Evolutionary conservation across 352 stramenopile species (phyloP), one percentile per base, ranked within the genome.

Genomic region (Pythium folliculosum): DNA sequence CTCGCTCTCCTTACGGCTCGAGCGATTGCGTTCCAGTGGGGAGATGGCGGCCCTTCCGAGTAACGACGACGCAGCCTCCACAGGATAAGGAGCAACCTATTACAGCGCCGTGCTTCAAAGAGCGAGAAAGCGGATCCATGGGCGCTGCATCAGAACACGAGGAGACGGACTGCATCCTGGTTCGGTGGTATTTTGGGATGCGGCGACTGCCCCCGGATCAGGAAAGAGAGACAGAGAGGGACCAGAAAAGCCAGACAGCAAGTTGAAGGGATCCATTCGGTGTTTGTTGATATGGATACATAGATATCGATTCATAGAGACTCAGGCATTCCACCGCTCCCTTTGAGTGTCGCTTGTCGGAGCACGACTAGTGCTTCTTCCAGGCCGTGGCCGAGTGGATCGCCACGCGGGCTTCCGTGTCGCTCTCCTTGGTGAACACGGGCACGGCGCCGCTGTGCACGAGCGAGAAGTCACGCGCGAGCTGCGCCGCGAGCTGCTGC

Each of bases 361-460:
- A 22, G 43, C n/a, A n/a, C n/a, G n/a, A n/a, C n/a, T 70, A 84
- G 43, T 77, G 58, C 58, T 69, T 69, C 65, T 79, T 79, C 82
- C 82, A 91, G 22, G 80, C 80, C 17, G 72, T 81, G 32, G 76
- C 82, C 12, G 57, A 70, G 51, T 83, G 77, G 40, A 77, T 73
- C 27, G 72, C 55, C 25, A 91, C 73, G 16, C 73, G 77, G n/a
- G 77, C 80, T 61, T 82, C 77, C n/a, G 65, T 88, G 19, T 71
- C 73, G 57, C 72, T 88, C 32, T 77, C 67, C 62, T 74, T 74
- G 48, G 49, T 77, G 55, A 88, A 84, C 48, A 91, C 74, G 6
- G 82, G 80, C 61, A 89, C 76, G 19, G 76, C 61, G 27, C 72
- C 67, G 16, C 63, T 73, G 53, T 81, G 72, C 21, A 89, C 56